These are phyloP conservation scores for Penicillium mononematosum DNA, from an alignment of 495 filamentous ascomycete genomes.

Conservation along the genomic window DNA sequence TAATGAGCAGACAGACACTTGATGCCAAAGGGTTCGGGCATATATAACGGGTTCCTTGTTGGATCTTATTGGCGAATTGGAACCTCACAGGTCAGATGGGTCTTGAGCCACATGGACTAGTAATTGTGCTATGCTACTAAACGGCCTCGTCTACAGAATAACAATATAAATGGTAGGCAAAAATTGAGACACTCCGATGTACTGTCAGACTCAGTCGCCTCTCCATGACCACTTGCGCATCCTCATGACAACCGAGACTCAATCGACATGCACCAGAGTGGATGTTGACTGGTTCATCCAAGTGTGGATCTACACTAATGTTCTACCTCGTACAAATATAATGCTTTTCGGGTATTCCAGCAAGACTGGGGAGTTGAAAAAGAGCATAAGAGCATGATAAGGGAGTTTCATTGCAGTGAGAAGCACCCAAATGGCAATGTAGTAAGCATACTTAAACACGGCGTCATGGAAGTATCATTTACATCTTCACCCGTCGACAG, in stretches of 20 bases:
- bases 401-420: conserved; percentile 16
- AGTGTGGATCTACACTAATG: not conserved
- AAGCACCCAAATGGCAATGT: conserved; percentile 18
- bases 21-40: not conserved
- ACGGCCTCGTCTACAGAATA: not conserved
- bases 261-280: not conserved
- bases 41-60: conserved; percentile 1
- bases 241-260: not conserved
- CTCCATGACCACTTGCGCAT: not conserved
- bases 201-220: not conserved
- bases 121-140: not conserved
- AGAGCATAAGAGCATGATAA: conserved; percentile 10
- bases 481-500: conserved; percentile 43
- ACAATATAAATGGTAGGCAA: not conserved
- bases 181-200: not conserved
- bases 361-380: not conserved
- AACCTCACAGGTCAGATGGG: not conserved
- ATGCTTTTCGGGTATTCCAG: not conserved
- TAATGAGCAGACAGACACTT: not conserved
- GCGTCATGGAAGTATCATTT: conserved; percentile 48
- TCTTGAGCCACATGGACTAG: not conserved
- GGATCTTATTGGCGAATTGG: conserved; percentile 3
- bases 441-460: conserved; percentile 39
- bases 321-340: not conserved
- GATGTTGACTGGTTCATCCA: not conserved